Percentiles rank a stretch among this genome's conserved stretches.
Conservation (phyloP, 2,329 filamentous ascomycete species). For the Stemphylium vesicarium region DNA sequence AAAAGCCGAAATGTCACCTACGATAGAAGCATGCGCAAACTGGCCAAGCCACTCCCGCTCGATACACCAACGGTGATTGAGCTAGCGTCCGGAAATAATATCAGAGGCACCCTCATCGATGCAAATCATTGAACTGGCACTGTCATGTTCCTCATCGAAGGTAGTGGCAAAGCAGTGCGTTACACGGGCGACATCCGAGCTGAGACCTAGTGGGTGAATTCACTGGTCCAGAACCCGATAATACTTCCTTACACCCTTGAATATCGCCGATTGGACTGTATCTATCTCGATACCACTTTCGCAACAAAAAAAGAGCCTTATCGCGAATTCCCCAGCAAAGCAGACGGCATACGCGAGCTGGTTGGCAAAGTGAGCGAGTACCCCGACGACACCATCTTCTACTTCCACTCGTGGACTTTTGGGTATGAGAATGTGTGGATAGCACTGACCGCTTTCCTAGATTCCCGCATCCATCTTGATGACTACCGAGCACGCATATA, state of each 20-base stretch:
- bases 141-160: constrained; percentile 92
- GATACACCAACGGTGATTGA: constrained; percentile 81
- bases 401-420: constrained; percentile 89
- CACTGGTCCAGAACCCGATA: constrained; percentile 71
- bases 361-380: constrained; percentile 71
- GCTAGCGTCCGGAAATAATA: constrained; percentile 68
- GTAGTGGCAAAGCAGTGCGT: constrained; percentile 71
- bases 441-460: constrained; percentile 73
- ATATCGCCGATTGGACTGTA: constrained; percentile 67
- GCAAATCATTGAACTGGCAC: constrained; percentile 91
- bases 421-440: constrained; percentile 94
- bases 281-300: constrained; percentile 92
- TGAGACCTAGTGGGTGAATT: constrained; percentile 84
- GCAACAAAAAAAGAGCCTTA: constrained; percentile 59
- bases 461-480: constrained; percentile 80
- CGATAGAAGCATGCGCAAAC: constrained; percentile 69
- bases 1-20: constrained; percentile 78
- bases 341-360: constrained; percentile 77
- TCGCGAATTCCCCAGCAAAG: constrained; percentile 66
- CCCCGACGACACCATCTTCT: constrained; percentile 76
- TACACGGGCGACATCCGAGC: constrained; percentile 91
- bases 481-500: constrained; percentile 80
- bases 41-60: constrained; percentile 81
- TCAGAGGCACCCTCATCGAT: constrained; percentile 84
- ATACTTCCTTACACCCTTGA: constrained; percentile 72